phyloP scores from a whole-genome alignment of 2,329 filamentous ascomycete species.

The Alternaria arbusti region DNA sequence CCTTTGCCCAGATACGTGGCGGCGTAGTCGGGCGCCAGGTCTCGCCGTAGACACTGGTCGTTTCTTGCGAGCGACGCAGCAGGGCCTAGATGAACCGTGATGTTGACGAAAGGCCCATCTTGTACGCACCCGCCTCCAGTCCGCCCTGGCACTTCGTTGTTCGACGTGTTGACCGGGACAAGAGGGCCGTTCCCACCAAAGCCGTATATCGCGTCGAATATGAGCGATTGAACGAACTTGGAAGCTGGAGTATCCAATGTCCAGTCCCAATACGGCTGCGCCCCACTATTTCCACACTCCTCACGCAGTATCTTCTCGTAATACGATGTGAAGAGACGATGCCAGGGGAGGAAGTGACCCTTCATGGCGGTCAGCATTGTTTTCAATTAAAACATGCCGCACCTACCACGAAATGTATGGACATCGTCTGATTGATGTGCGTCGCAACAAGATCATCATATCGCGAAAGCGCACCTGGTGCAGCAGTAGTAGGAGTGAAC shows the following conservation, averaged over 20 bases:
- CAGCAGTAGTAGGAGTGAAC: neutral
- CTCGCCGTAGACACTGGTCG: neutral
- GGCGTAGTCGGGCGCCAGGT: neutral
- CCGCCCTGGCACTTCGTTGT: neutral
- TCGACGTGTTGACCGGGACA: neutral
- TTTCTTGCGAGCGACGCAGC: neutral
- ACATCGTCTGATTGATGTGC: constrained; percentile 23
- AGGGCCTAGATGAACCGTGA: neutral
- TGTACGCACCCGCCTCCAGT: neutral
- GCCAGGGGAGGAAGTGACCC: neutral
- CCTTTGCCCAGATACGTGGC: neutral
- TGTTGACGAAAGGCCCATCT: neutral
- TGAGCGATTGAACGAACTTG: neutral
- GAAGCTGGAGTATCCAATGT: neutral
- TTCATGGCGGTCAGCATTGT: neutral
- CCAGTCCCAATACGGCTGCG: neutral
- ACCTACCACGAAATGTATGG: constrained; percentile 6
- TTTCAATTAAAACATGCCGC: rapidly evolving
- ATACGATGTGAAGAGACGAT: neutral
- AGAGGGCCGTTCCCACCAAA: neutral
- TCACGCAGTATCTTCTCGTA: neutral
- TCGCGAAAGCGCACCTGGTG: neutral
- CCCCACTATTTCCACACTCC: neutral
- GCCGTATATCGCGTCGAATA: neutral
- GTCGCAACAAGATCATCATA: constrained; percentile 4